Evolutionary conservation across 2,329 filamentous ascomycete species (phyloP), one percentile per base, ranked within the genome.

Genomic region (Chalaropsis thielavioides): DNA sequence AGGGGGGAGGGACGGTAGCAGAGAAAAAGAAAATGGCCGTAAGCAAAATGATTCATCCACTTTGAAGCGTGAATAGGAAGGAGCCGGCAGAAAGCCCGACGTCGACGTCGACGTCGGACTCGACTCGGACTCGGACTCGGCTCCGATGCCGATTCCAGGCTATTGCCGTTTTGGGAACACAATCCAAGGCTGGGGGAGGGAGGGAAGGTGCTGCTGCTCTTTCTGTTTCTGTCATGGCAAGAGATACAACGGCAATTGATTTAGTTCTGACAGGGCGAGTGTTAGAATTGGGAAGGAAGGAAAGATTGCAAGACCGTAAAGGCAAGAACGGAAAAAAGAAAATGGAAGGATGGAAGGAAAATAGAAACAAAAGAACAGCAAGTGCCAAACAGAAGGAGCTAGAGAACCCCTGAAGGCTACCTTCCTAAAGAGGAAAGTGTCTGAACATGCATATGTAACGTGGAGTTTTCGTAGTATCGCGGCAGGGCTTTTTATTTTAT

Each of bases 321-420:
- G 46, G 46, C 3, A 61, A 31, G 13, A 35, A 51, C 4, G 27
- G 27, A 56, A 22, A 27, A 38, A 54, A 43, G 35, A 24, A 40
- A 31, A 51, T 24, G 5, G 10, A 51, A 51, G 24, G 19, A 27
- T 22, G 10, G 22, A 51, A 51, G 8, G 3, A 51, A 10, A 3
- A 51, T 19, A 15, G 17, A 27, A 51, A 24, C 3, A 3, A 24
- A 13, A 49, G 19, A 24, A 49, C 13, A n/a, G 11, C n/a, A 22
- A 31, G 17, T 22, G 24, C 43, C n/a, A 62, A 49, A 51, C 17
- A 31, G 41, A 51, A 62, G 43, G 60, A 49, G 41, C 41, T 1
- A 15, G 17, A 19, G 43, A 51, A 24, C 60, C 60, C 60, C 60
- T 51, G 60, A 35, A 62, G n/a, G 24, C 13, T 41, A 62, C 60